Conservation (phyloP, 371 early-diverging fungal species). For the Mucor plumbeus region DNA sequence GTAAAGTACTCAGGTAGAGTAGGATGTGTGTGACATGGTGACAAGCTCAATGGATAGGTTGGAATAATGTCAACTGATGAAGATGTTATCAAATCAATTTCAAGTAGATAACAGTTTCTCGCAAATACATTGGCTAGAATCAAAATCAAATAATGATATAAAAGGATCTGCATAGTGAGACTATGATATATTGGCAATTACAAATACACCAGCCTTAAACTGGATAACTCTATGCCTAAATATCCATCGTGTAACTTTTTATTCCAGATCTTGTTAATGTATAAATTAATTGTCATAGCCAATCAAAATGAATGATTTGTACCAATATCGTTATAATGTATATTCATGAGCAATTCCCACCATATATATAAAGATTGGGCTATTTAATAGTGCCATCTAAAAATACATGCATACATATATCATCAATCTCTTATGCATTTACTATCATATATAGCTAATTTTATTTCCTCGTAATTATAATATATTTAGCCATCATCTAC, state of each 20-base stretch:
- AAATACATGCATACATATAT: not conserved
- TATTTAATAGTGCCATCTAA: not conserved
- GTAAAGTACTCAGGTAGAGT: not conserved
- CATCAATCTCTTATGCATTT: not conserved
- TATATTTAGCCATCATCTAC: not conserved
- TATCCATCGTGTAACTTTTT: slow-evolving; percentile 1
- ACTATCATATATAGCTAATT: not conserved
- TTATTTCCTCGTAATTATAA: not conserved
- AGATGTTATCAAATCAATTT: not conserved
- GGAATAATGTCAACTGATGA: slow-evolving; percentile 8
- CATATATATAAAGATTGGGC: not conserved
- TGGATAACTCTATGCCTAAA: not conserved
- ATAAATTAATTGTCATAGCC: slow-evolving; percentile 19
- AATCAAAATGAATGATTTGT: not conserved
- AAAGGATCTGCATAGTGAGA: not conserved
- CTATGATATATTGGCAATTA: not conserved
- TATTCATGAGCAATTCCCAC: slow-evolving; percentile 19
- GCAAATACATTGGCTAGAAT: not conserved
- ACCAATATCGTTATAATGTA: not conserved
- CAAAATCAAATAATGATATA: not conserved
- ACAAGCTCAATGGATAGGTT: slow-evolving; percentile 1
- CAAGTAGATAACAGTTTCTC: not conserved
- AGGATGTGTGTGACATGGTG: not conserved
- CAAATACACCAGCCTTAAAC: not conserved
- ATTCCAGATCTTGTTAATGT: not conserved